These are phyloP conservation scores for Porcisia hertigi DNA, from an alignment of 208 protist genomes.

Conservation along the genomic window DNA sequence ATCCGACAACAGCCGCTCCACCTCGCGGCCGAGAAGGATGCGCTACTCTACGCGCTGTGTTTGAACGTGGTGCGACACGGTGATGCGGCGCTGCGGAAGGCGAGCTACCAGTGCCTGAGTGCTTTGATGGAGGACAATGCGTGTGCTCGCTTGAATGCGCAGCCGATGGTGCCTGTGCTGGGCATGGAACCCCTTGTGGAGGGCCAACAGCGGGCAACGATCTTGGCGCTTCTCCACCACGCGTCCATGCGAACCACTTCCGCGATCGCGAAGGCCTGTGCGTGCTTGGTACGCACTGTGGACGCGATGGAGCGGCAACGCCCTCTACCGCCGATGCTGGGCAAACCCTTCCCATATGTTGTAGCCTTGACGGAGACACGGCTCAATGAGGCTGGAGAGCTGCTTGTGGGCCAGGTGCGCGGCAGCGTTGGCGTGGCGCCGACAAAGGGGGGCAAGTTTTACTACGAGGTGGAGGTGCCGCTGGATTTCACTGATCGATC, in stretches of 20 bases:
- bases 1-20: slow-evolving; percentile 43
- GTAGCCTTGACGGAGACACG: slow-evolving; percentile 74
- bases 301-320: slow-evolving; percentile 52
- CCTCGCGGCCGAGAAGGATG: slow-evolving; percentile 42
- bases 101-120: slow-evolving; percentile 57
- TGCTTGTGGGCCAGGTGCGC: slow-evolving; percentile 83
- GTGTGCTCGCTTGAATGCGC: slow-evolving; percentile 39
- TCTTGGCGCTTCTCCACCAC: slow-evolving; percentile 66
- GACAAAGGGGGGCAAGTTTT: slow-evolving; percentile 58
- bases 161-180: slow-evolving; percentile 45
- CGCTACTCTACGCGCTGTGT: slow-evolving; percentile 74
- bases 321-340: slow-evolving; percentile 57
- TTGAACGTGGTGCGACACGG: slow-evolving; percentile 39
- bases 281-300: slow-evolving; percentile 59
- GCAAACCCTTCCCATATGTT: slow-evolving; percentile 60
- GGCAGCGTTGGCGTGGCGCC: slow-evolving; percentile 73
- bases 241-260: slow-evolving; percentile 41
- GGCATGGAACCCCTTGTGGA: slow-evolving; percentile 51
- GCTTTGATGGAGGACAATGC: slow-evolving; percentile 62
- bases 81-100: slow-evolving; percentile 48
- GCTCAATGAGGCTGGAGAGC: slow-evolving; percentile 68
- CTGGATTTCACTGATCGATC: slow-evolving; percentile 46
- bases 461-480: slow-evolving; percentile 86
- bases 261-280: slow-evolving; percentile 50
- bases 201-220: slow-evolving; percentile 62